Evolutionary conservation across 208 protist species (phyloP).

Genomic region (Entamoeba dispar): DNA sequence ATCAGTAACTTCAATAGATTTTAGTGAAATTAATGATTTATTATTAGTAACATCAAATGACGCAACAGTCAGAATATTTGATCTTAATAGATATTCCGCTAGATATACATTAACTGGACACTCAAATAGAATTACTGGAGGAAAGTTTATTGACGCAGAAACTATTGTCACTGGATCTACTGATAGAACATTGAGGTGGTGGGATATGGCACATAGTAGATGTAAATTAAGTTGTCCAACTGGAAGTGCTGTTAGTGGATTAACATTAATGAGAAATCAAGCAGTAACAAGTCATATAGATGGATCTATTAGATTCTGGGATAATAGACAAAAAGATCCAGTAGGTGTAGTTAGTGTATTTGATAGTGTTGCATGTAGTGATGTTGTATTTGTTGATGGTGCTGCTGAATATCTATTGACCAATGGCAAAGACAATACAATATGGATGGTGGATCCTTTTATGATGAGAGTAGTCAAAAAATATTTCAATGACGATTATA

Average conservation of each 20-base stretch:
- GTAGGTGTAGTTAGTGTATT: not conserved
- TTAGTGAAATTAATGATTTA: not conserved
- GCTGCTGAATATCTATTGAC: not conserved
- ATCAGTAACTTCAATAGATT: not conserved
- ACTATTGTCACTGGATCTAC: not conserved
- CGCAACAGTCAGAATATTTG: not conserved
- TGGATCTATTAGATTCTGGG: not conserved
- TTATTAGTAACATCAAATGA: not conserved
- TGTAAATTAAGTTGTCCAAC: not conserved
- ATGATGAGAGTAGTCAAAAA: not conserved
- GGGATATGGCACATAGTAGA: not conserved
- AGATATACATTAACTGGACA: not conserved
- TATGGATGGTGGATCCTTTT: not conserved
- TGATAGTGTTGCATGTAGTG: not conserved
- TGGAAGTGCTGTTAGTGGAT: not conserved
- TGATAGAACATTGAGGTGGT: not conserved
- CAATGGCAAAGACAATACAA: not conserved
- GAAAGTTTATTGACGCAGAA: not conserved
- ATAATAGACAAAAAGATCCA: not conserved
- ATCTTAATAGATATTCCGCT: not conserved
- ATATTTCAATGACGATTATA: not conserved
- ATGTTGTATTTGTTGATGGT: not conserved
- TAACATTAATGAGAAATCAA: not conserved
- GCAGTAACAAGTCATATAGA: not conserved
- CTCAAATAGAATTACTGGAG: not conserved